Evolutionary conservation across 2,329 filamentous ascomycete genomes (phyloP).

Genomic region (Thelonectria olida): DNA sequence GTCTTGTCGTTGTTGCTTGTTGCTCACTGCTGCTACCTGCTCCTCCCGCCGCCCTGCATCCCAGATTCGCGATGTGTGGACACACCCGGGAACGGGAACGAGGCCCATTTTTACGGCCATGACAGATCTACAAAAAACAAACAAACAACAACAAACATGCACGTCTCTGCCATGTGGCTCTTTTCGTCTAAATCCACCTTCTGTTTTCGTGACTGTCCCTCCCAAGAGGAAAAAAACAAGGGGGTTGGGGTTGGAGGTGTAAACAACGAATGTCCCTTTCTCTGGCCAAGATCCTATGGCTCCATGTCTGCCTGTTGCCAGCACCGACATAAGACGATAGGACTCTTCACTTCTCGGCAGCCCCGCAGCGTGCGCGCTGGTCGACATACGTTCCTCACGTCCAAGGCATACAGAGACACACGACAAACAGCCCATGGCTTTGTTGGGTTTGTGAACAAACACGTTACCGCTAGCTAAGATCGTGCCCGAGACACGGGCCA

Average conservation of each 20-base stretch:
- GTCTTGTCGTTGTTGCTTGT: neutral
- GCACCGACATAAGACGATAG: neutral
- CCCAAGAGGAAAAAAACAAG: conserved; percentile 18
- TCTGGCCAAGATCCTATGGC: neutral
- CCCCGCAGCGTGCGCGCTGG: conserved; percentile 10
- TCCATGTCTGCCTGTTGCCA: neutral
- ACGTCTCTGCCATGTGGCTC: neutral
- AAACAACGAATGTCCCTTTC: neutral
- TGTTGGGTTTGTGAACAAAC: conserved; percentile 35
- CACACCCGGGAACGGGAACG: conserved; percentile 18
- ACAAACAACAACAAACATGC: conserved; percentile 30
- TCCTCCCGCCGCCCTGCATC: conserved; percentile 18
- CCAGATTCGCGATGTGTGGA: conserved; percentile 38
- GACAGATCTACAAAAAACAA: conserved; percentile 27
- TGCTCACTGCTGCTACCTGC: neutral
- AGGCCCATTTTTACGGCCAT: conserved; percentile 37
- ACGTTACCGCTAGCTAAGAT: conserved; percentile 35
- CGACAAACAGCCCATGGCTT: conserved; percentile 37
- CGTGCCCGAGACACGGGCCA: conserved; percentile 33
- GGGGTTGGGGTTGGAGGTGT: neutral
- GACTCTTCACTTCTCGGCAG: neutral
- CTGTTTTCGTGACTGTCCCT: too few species aligned
- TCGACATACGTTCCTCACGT: conserved; percentile 20
- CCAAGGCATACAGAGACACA: conserved; percentile 19
- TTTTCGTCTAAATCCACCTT: neutral